These are phyloP conservation scores for Blastobotrys proliferans DNA, from an alignment of 1,139 yeast species.

Conservation along the genomic window DNA sequence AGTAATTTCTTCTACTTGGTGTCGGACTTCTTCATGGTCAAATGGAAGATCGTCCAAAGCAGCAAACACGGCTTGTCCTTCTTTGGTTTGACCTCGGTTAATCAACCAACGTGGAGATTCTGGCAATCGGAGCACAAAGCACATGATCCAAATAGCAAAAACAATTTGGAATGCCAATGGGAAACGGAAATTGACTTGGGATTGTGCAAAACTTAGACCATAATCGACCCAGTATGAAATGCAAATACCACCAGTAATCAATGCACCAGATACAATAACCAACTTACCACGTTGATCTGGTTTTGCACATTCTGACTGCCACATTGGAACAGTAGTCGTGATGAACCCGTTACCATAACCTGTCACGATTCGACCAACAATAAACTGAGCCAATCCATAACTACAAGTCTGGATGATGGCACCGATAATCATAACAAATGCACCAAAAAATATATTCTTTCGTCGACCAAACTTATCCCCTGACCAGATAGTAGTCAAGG, in stretches of 20 bases:
- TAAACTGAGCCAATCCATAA: slow-evolving; percentile 60
- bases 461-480: slow-evolving; percentile 70
- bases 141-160: slow-evolving; percentile 14
- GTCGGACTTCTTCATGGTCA: slow-evolving; percentile 27
- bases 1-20: slow-evolving; percentile 29
- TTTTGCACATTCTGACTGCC: slow-evolving; percentile 75
- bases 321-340: slow-evolving; percentile 76
- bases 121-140: slow-evolving; percentile 13
- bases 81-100: slow-evolving; percentile 35
- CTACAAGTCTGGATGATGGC: slow-evolving; percentile 57
- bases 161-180: slow-evolving; percentile 34
- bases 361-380: slow-evolving; percentile 70
- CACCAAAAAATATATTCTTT: slow-evolving; percentile 56
- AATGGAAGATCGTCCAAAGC: slow-evolving; percentile 9
- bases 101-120: slow-evolving; percentile 60
- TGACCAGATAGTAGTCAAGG: slow-evolving; percentile 50
- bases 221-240: slow-evolving; percentile 70
- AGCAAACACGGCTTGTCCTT: slow-evolving; percentile 22
- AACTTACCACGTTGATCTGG: slow-evolving; percentile 69
- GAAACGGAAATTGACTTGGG: slow-evolving; percentile 45
- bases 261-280: slow-evolving; percentile 66
- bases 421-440: slow-evolving; percentile 58
- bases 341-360: slow-evolving; percentile 78
- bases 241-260: slow-evolving; percentile 67
- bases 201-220: slow-evolving; percentile 44